A percentile compares a stretch with the other conserved stretches of the same genome.
Evolutionary conservation across 129 eudicot genomes (phyloP).

Genomic region (Arctium lappa): DNA sequence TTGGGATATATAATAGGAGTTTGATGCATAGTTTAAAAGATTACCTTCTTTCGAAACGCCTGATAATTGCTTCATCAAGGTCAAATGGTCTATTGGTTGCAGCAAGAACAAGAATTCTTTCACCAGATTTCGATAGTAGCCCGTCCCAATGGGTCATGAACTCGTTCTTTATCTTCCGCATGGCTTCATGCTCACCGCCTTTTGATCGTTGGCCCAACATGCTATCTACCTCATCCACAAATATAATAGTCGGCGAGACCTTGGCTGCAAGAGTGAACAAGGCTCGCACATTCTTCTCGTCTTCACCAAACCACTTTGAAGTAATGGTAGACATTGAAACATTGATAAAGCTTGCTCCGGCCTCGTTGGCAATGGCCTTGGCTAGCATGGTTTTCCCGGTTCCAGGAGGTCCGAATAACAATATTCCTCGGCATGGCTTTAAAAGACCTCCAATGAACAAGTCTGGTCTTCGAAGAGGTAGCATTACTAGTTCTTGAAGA

Average conservation of each 20-base stretch:
- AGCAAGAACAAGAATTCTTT: conserved; percentile 91
- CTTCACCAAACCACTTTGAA: conserved; percentile 98
- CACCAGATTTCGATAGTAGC: conserved; percentile 62
- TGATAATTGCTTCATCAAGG: conserved; percentile 94
- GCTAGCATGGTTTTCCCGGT: conserved; percentile 98
- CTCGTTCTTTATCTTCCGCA: conserved; percentile 93
- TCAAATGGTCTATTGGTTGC: conserved; percentile 98
- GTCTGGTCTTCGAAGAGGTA: conserved; percentile 88
- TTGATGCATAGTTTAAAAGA: not conserved
- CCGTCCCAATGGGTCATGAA: conserved; percentile 94
- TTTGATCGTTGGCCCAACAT: conserved; percentile 86
- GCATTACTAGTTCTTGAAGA: conserved; percentile 90
- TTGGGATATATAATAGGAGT: not conserved
- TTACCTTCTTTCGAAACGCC: conserved; percentile 98
- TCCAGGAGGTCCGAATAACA: conserved; percentile 91
- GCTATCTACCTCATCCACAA: conserved; percentile 97
- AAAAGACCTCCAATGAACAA: conserved; percentile 86
- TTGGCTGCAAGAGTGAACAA: conserved; percentile 88
- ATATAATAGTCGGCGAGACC: conserved; percentile 94
- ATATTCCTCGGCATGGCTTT: conserved; percentile 86
- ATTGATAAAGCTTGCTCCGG: conserved; percentile 96
- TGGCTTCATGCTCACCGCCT: conserved; percentile 97
- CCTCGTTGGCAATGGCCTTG: conserved; percentile 90
- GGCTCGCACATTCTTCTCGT: conserved; percentile 87
- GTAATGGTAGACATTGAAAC: conserved; percentile 97